Base-by-base conservation (phyloP, 1,284 basidiomycete species). In the Sphaerobolus stellatus region DNA sequence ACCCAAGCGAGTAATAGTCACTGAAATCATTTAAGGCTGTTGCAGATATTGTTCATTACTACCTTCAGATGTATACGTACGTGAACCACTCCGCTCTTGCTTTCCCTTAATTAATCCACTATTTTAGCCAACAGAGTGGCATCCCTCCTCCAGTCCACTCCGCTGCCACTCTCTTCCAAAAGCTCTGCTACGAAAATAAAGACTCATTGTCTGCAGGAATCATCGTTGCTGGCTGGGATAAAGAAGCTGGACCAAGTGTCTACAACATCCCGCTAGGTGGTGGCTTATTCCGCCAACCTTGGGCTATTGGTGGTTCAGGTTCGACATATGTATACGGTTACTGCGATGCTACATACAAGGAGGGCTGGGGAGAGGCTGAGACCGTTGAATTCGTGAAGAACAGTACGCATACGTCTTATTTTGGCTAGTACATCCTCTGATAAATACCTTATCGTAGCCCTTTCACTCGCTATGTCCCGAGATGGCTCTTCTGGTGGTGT, bases 251-350 rank as follows among this genome's bases (percentile, higher is more conserved):
- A n/a, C 92, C 95, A 0, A 90, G 88, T 58, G 96, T 99, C 40
- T 99, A 94, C 76, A 98, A 98, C 69, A 93, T 98, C 54, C 94
- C 94, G 20, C 79, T 98, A 18, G 94, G 94, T 41, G 94, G 94
- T 54, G 94, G 94, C 34, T 75, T 94, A 50, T 97, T 98, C 82
- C 83, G 90, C 61, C 93, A 95, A 67, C 94, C 94, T 9, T 98
- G 94, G 94, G 92, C 94, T 49, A 98, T 98, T 62, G 94, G 93
- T 67, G 94, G 93, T 30, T 97, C 94, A 53, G 97, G 97, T 14
- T 98, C 94, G 40, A 93, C 94, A 11, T 99, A 98, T 70, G 94
- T 99, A 18, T 99, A 99, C 68, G 97, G 96, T 47, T 99, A 97
- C 75, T 99, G 97, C 68, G 97, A 99, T 71, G 93, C 97, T 28